A percentile compares a stretch with the other conserved stretches of the same genome.
phyloP scores from a whole-genome alignment of 176 grass and related monocot species.

The Guadua angustifolia region DNA sequence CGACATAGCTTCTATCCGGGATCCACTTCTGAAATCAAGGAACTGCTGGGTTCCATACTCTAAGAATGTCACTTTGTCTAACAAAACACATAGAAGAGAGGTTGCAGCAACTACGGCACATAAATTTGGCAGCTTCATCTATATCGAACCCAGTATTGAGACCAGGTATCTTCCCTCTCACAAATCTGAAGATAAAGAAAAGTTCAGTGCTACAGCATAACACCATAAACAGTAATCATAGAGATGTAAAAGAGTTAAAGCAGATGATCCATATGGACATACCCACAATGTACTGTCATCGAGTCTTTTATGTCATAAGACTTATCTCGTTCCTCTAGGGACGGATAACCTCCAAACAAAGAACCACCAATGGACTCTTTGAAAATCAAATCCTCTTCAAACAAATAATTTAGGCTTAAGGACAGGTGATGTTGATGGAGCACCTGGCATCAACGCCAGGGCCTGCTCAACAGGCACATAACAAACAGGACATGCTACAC shows the following conservation, averaged over 20 bases:
- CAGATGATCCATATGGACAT: slow-evolving; percentile 47
- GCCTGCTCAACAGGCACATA: slow-evolving; percentile 84
- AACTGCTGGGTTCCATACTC: no score
- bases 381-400: slow-evolving; percentile 62
- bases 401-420: slow-evolving; percentile 77
- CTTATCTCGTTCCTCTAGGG: slow-evolving; percentile 69
- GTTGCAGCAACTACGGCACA: no score
- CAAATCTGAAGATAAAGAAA: slow-evolving; percentile 66
- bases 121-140: slow-evolving; percentile 80
- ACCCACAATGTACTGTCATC: slow-evolving; percentile 91
- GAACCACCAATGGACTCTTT: slow-evolving; percentile 67
- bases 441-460: slow-evolving; percentile 58
- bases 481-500: slow-evolving; percentile 88
- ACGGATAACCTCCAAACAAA: slow-evolving; percentile 92
- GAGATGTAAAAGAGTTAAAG: slow-evolving; percentile 37
- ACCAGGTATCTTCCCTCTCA: slow-evolving; percentile 83
- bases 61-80: no score
- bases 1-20: no score
- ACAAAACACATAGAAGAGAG: no score
- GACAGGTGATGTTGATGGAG: slow-evolving; percentile 64
- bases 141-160: slow-evolving; percentile 86
- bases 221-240: neutral
- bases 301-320: slow-evolving; percentile 89
- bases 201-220: slow-evolving; percentile 41
- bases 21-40: no score